Conservation (phyloP, 331 rosid genomes). For the Acacia concinna region DNA sequence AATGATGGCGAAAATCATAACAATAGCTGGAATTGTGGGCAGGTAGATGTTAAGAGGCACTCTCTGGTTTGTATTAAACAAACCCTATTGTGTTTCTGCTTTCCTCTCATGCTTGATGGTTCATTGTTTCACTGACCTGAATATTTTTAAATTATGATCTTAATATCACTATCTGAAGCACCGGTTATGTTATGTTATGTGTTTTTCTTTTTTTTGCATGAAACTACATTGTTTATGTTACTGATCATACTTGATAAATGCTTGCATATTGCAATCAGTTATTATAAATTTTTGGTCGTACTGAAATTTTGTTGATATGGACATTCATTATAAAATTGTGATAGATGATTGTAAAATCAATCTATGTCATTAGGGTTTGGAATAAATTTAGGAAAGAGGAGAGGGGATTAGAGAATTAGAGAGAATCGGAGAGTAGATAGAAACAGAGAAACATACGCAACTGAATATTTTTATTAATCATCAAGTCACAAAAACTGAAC, state of each 20-base stretch:
- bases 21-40: slow-evolving; percentile 99
- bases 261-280: not conserved
- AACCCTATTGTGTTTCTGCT: slow-evolving; percentile 16
- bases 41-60: slow-evolving; percentile 52
- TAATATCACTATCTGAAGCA: slow-evolving; percentile 13
- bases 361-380: too few species aligned
- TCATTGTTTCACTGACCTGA: slow-evolving; percentile 6
- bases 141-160: slow-evolving; percentile 3
- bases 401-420: too few species aligned
- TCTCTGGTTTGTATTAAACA: slow-evolving; percentile 17
- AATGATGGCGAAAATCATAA: slow-evolving; percentile 94
- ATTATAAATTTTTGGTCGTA: not conserved
- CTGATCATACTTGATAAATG: not conserved
- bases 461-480: too few species aligned
- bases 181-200: not conserved
- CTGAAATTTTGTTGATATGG: slow-evolving; percentile 17
- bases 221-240: not conserved
- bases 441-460: too few species aligned
- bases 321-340: not conserved
- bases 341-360: too few species aligned
- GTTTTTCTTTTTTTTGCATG: not conserved
- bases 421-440: too few species aligned
- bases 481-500: too few species aligned
- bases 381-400: too few species aligned
- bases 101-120: not conserved